Conservation (phyloP, 2,329 filamentous ascomycete genomes). For the Aspergillus piperis region DNA sequence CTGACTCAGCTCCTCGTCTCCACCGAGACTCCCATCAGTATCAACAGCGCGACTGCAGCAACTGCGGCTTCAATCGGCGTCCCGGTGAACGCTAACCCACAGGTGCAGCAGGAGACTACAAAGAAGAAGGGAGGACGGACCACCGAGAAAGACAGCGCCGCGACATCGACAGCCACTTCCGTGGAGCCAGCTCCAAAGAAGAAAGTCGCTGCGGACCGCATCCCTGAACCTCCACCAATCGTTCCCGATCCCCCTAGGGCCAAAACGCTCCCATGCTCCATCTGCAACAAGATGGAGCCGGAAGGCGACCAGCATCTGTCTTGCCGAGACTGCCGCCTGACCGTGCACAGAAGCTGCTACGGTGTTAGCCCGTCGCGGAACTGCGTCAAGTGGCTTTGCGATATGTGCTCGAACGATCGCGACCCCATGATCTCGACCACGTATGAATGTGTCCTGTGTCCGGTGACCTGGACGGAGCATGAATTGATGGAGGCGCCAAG, state of each 20-base stretch:
- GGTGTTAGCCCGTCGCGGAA: slow-evolving; percentile 72
- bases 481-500: slow-evolving; percentile 84
- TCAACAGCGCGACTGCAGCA: slow-evolving; percentile 45
- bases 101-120: slow-evolving; percentile 51
- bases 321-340: slow-evolving; percentile 85
- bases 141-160: slow-evolving; percentile 52
- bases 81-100: slow-evolving; percentile 37
- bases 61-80: slow-evolving; percentile 48
- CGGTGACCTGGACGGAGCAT: slow-evolving; percentile 75
- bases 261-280: slow-evolving; percentile 76
- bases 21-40: slow-evolving; percentile 47
- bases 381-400: slow-evolving; percentile 85
- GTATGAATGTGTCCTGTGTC: slow-evolving; percentile 91
- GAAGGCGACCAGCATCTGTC: slow-evolving; percentile 71
- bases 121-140: slow-evolving; percentile 62
- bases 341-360: slow-evolving; percentile 90
- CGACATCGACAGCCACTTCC: slow-evolving; percentile 46
- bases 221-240: slow-evolving; percentile 58
- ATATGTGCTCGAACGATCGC: slow-evolving; percentile 94
- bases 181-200: slow-evolving; percentile 60
- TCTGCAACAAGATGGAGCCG: slow-evolving; percentile 76
- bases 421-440: slow-evolving; percentile 89
- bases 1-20: slow-evolving; percentile 48
- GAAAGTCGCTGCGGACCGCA: slow-evolving; percentile 60
- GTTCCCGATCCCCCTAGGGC: slow-evolving; percentile 79